A percentile compares a stretch with the other conserved stretches of the same genome.
Conservation (phyloP, 768 basidiomycete species). For the Sarcodon aspratus region DNA sequence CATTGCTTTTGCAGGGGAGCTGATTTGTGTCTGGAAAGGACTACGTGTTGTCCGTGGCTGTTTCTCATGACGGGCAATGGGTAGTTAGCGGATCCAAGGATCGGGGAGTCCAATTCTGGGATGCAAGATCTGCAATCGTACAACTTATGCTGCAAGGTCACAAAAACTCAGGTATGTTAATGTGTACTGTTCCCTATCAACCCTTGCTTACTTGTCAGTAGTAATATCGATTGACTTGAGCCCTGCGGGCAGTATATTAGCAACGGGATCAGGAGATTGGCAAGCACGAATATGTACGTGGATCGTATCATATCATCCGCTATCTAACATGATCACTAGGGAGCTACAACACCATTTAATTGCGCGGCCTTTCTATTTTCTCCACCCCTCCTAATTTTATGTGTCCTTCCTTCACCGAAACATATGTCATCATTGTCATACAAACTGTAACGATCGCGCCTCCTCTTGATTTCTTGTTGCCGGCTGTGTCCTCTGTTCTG, state of each 20-base stretch:
- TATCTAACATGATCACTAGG: neutral
- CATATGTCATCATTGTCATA: no score
- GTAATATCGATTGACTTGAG: constrained; percentile 68
- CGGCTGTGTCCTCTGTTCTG: no score
- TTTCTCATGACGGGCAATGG: constrained; percentile 89
- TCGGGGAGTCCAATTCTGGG: constrained; percentile 92
- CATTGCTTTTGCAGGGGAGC: neutral
- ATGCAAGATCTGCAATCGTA: constrained; percentile 63
- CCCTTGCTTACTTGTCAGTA: constrained; percentile 10
- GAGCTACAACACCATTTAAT: constrained; percentile 2
- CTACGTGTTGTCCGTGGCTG: constrained; percentile 64
- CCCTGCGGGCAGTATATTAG: constrained; percentile 46
- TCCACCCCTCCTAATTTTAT: neutral
- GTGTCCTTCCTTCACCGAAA: neutral
- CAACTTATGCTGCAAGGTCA: constrained; percentile 89
- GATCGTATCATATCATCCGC: neutral
- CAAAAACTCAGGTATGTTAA: constrained; percentile 50
- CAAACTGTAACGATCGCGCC: no score
- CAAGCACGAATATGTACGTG: constrained; percentile 56
- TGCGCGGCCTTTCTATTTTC: neutral
- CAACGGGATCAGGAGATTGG: constrained; percentile 65
- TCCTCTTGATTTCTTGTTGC: no score
- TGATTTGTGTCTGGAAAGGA: constrained; percentile 27
- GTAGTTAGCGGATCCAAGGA: constrained; percentile 96
- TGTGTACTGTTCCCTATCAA: neutral